phyloP scores from a whole-genome alignment of 495 filamentous ascomycete species.

The Penicillium daleae region DNA sequence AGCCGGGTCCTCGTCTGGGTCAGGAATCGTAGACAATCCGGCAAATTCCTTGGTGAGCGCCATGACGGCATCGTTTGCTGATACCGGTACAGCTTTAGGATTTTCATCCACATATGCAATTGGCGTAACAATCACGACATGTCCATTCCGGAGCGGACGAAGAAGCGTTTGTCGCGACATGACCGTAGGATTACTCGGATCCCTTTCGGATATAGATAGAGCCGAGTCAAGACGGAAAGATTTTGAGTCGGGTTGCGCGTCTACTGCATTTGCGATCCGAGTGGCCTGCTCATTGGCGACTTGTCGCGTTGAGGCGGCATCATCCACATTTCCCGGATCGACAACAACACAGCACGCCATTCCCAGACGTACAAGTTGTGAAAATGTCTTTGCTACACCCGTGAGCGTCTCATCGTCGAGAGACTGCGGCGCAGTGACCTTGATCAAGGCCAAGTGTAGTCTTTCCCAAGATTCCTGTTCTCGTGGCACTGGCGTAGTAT shows the following conservation, averaged over 20 bases:
- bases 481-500: conserved; percentile 41
- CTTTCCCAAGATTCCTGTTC: conserved; percentile 40
- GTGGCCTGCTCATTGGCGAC: conserved; percentile 66
- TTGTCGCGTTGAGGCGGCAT: conserved; percentile 40
- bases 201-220: conserved; percentile 48
- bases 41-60: conserved; percentile 75
- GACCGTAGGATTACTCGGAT: conserved; percentile 44
- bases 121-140: conserved; percentile 77
- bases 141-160: conserved; percentile 69
- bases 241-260: conserved; percentile 63
- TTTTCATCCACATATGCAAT: conserved; percentile 67
- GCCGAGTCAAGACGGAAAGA: conserved; percentile 71
- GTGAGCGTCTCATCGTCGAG: conserved; percentile 68
- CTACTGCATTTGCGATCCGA: conserved; percentile 74
- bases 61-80: conserved; percentile 69
- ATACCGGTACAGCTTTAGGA: conserved; percentile 56
- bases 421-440: conserved; percentile 71
- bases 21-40: conserved; percentile 48
- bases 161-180: conserved; percentile 64
- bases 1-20: conserved; percentile 52
- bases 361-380: conserved; percentile 79
- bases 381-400: conserved; percentile 81
- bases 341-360: conserved; percentile 80
- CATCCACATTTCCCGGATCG: conserved; percentile 59
- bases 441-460: conserved; percentile 84